Evolutionary conservation across 2,329 filamentous ascomycete species (phyloP), one percentile per base, ranked within the genome.

Genomic region (Berkeleyomyces rouxiae): DNA sequence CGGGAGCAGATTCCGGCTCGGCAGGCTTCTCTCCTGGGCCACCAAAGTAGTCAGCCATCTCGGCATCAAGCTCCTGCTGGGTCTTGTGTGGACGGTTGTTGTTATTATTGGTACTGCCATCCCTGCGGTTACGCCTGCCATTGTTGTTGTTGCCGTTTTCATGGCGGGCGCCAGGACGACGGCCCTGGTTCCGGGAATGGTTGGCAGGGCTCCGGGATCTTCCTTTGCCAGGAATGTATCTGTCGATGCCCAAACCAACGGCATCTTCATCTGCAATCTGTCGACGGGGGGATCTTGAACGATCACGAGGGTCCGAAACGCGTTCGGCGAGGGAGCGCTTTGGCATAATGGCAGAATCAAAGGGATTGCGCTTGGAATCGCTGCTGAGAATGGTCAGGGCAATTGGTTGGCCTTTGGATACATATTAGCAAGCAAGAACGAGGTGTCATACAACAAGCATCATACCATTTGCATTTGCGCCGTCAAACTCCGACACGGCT

Each of bases 21-120:
- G 23, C 51, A 23, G 61, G 11, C 40, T 64, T 64, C 68, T 60
- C 68, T 65, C 36, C 6, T 13, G 59, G 39, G 37, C 75, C 76
- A 39, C 80, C 84, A 77, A 90, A 96, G 73, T 96, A 96, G 70
- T 96, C 89, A 39, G 86, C 90, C 91, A 96, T 96, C 74, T 96
- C 91, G n/a, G 88, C 89, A 72, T 96, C 91, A 47, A 96, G 78
- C 71, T 96, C 89, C 69, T 95, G 88, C 67, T 90, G 87, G 0
- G 91, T 96, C 80, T 95, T 96, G 74, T 83, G 86, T 1, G 84
- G 79, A 58, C 88, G 81, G 46, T 80, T 79, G 61, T 77, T 72
- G 33, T 74, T 71, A 47, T 72, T 73, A 31, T 72, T 73, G 36
- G 43, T 46, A n/a, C 51, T 55, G 11, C 13, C 49, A n/a, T 61